Evolutionary conservation across 176 grass and related monocot genomes (phyloP), one percentile per base, ranked within the genome.

Genomic region (Hordeum marinum): DNA sequence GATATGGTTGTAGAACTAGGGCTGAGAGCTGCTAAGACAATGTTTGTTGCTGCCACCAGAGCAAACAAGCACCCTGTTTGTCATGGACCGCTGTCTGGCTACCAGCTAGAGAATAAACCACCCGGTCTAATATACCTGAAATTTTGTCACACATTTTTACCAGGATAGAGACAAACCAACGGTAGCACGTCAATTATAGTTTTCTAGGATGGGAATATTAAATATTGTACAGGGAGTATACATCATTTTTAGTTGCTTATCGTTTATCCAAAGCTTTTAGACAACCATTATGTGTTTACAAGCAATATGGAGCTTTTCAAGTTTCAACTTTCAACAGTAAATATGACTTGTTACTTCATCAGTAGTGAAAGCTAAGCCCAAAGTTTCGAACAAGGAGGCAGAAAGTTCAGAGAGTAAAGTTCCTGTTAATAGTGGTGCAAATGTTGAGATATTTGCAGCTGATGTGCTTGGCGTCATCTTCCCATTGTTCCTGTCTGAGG

Each of bases 401-500:
- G 80, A 72, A 40, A 92, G 85, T 70, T 57, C 39, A 21, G 78
- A 93, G 48, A 85, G 61, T 46, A 92, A 86, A 76, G 27, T 68
- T 72, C 46, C 78, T 55, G 75, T 80, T 77, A 70, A 82, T 77
- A 70, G 77, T 62, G 63, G 35, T 41, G 78, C 89, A 20, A 60
- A 85, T 89, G 61, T 92, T 24, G 84, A 92, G 10, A 94, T 83
- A 83, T 92, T 94, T 81, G 91, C 94, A 35, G 84, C 90, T 45
- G 74, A 94, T 85, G 67, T 95, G 50, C 78, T 98, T 83, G 79
- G 92, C 27, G 86, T 79, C 64, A 87, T 95, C 60, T 98, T 86
- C 35, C 80, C 77, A 36, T 79, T 79, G 27, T 86, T 95, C 81
- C 41, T 92, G 12, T 66, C 79, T 43, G 93, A 96, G 94, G 96